Evolutionary conservation across 2,329 filamentous ascomycete species (phyloP).

Genomic region (Zasmidium angulare): DNA sequence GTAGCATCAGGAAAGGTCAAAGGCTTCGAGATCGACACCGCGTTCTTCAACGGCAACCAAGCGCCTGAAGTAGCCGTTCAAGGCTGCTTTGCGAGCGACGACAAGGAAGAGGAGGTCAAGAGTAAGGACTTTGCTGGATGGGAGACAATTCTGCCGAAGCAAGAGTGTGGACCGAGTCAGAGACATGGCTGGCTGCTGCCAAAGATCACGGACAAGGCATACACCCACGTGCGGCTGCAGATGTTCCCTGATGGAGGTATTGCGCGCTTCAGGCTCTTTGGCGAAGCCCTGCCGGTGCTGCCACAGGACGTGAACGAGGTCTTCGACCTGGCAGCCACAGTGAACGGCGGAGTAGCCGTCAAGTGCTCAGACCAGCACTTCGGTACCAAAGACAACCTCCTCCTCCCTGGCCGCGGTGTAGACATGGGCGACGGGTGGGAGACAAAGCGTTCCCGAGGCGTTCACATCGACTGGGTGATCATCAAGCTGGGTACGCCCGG

Average conservation of each 20-base stretch:
- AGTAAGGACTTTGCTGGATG: conserved; percentile 50
- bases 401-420: conserved; percentile 74
- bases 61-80: conserved; percentile 77
- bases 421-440: conserved; percentile 92
- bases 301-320: conserved; percentile 64
- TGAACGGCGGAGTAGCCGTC: conserved; percentile 74
- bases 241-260: conserved; percentile 89
- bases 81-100: conserved; percentile 66
- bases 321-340: conserved; percentile 74
- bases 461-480: conserved; percentile 80
- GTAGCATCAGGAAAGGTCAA: conserved; percentile 68
- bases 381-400: conserved; percentile 74
- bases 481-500: conserved; percentile 69
- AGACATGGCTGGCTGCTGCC: conserved; percentile 71
- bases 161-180: conserved; percentile 72
- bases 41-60: conserved; percentile 80
- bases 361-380: conserved; percentile 83
- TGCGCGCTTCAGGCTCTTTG: conserved; percentile 75
- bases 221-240: conserved; percentile 76
- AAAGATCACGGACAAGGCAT: conserved; percentile 59
- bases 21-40: conserved; percentile 77
- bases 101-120: conserved; percentile 63
- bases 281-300: conserved; percentile 73
- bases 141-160: conserved; percentile 68
- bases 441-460: conserved; percentile 70